Evolutionary conservation across 768 basidiomycete genomes (phyloP).

Genomic region (Boletus barrowsii): DNA sequence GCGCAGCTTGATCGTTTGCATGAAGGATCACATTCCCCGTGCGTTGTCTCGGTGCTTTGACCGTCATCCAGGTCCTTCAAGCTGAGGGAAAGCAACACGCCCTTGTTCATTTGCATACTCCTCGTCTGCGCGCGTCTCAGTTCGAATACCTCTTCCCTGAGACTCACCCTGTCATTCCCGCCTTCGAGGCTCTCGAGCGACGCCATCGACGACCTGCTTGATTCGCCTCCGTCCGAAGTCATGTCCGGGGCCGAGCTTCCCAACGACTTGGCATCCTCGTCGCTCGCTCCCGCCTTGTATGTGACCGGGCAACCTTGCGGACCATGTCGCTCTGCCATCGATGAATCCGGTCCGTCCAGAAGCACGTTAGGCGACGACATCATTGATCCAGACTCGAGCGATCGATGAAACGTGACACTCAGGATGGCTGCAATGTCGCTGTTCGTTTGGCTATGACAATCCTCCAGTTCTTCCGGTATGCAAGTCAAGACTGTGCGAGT

Average conservation of each 20-base stretch:
- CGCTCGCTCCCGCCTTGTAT: not conserved
- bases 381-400: slow-evolving; percentile 9
- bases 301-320: not conserved
- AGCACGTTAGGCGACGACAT: not conserved
- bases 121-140: slow-evolving; percentile 46
- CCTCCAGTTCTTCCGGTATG: slow-evolving; percentile 32
- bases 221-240: slow-evolving; percentile 22
- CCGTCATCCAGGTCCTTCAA: slow-evolving; percentile 6
- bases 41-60: not conserved
- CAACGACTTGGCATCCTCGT: slow-evolving; percentile 19
- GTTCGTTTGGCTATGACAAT: slow-evolving; percentile 19
- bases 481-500: slow-evolving; percentile 21
- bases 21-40: slow-evolving; percentile 7
- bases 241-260: slow-evolving; percentile 24
- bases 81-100: slow-evolving; percentile 38
- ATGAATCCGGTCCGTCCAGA: not conserved
- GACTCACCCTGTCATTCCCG: slow-evolving; percentile 14
- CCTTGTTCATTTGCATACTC: slow-evolving; percentile 50
- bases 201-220: slow-evolving; percentile 21
- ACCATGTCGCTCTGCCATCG: not conserved
- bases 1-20: not conserved
- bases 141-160: slow-evolving; percentile 39
- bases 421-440: slow-evolving; percentile 12
- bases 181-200: slow-evolving; percentile 25
- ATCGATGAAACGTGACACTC: slow-evolving; percentile 11